Base-by-base conservation (phyloP, 2,329 filamentous ascomycete genomes). In the Trichoderma pleuroti region DNA sequence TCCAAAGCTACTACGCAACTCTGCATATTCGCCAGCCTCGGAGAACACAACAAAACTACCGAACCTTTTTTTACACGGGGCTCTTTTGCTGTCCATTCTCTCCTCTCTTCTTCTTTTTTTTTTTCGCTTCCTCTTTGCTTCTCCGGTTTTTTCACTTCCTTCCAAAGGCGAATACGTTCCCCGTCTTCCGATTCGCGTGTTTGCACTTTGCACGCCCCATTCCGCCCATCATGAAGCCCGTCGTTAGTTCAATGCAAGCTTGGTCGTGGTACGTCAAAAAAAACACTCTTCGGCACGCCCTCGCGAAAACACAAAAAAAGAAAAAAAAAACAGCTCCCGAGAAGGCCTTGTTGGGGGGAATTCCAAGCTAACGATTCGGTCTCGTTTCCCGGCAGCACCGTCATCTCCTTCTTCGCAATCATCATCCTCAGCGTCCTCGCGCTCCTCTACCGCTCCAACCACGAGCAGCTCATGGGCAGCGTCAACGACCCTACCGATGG, bases 221-320 rank as follows among this genome's bases (percentile, higher is more conserved):
- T 42, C n/a, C 39, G 39, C 39, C 39, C 39, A 88, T 78, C 79
- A 98, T 98, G 94, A 98, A 98, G 91, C 94, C 95, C 76, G 86
- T 98, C 80, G 93, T 98, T 76, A 92, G 93, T 79, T 91, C 93
- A 75, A 88, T 94, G 84, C 94, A 97, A 84, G 95, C 94, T 78
- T 98, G 94, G 94, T 93, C 91, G 85, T 97, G 94, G 94, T 98
- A 86, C 79, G 89, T 81, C 71, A 12, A 30, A 28, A 5, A 28
- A 28, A 3, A 28, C 36, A 52, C 3, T 12, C 36, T 18, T 30
- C 21, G 12, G 21, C 46, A 52, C 32, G 1, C 10, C 18, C 12
- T 59, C 30, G 32, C 30, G 56, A 59, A 56, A n/a, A n/a, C n/a
- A n/a, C n/a, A n/a, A n/a, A n/a, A n/a, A n/a, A n/a, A n/a, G n/a